These are phyloP conservation scores for Phlyctochytrium planicorne DNA, from an alignment of 192 early-diverging fungal genomes.

Conservation along the genomic window DNA sequence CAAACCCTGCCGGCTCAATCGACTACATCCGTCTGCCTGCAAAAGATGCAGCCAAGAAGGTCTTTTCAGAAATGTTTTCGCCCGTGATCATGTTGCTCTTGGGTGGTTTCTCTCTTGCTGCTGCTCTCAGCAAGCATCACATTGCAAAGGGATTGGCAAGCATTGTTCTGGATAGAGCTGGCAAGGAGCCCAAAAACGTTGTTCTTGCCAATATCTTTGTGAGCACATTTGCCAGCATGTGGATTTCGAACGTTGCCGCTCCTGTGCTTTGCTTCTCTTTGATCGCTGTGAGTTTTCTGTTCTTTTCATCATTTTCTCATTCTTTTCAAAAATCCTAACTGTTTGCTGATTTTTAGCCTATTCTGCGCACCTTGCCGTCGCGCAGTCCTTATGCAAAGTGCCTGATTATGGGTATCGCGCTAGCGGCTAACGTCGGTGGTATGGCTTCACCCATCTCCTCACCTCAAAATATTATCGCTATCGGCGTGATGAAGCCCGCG, in stretches of 20 bases:
- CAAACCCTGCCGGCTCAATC: conserved; percentile 33
- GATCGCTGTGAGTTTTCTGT: conserved; percentile 59
- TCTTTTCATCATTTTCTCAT: background rate
- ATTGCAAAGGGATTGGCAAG: conserved; percentile 91
- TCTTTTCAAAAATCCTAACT: conserved; percentile 4
- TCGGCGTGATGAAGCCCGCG: conserved; percentile 84
- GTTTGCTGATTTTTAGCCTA: conserved; percentile 73
- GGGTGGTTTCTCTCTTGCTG: conserved; percentile 92
- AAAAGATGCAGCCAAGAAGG: conserved; percentile 73
- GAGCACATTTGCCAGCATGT: conserved; percentile 96
- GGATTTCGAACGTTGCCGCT: conserved; percentile 97
- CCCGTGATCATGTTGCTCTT: conserved; percentile 95
- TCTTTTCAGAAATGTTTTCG: conserved; percentile 93
- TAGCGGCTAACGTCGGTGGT: conserved; percentile 94
- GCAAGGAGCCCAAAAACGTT: conserved; percentile 79
- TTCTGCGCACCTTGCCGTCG: conserved; percentile 84
- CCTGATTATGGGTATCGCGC: conserved; percentile 93
- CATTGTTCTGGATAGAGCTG: conserved; percentile 84
- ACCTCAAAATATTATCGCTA: conserved; percentile 97
- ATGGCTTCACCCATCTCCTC: conserved; percentile 97
- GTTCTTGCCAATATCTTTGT: conserved; percentile 94
- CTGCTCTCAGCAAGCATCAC: conserved; percentile 91
- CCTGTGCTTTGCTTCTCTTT: conserved; percentile 95
- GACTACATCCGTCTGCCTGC: conserved; percentile 61
- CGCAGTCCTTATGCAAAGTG: conserved; percentile 77